phyloP scores from a whole-genome alignment of 306 rosid species.

The Aeschynomene evenia region DNA sequence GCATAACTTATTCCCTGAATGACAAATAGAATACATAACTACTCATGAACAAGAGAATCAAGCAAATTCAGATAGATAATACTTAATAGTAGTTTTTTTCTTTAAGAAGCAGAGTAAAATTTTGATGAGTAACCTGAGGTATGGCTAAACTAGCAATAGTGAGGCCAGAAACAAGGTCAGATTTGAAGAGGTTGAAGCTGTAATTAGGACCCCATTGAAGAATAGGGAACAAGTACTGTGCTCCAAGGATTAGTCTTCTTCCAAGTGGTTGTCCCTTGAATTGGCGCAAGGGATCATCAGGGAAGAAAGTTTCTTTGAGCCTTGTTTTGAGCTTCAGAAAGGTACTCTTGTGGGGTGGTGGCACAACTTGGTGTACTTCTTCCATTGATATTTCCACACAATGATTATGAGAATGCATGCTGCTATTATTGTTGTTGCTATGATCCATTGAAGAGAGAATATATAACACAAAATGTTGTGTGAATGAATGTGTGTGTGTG shows the following conservation, averaged over 20 bases:
- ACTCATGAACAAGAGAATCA: background rate
- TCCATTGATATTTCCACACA: slow-evolving; percentile 55
- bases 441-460: slow-evolving; percentile 29
- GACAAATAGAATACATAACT: background rate
- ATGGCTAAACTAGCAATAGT: slow-evolving; percentile 98
- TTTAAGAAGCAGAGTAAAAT: background rate
- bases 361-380: slow-evolving; percentile 68
- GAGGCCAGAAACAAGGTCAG: slow-evolving; percentile 89
- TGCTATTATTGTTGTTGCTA: background rate
- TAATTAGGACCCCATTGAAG: slow-evolving; percentile 89
- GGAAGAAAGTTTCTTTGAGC: slow-evolving; percentile 85
- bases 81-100: background rate
- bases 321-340: slow-evolving; percentile 47
- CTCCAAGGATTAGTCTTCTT: slow-evolving; percentile 55
- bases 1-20: slow-evolving; percentile 94
- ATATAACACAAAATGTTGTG: background rate
- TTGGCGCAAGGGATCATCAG: slow-evolving; percentile 92
- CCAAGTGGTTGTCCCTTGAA: slow-evolving; percentile 67
- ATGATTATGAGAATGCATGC: slow-evolving; percentile 43
- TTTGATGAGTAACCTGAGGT: slow-evolving; percentile 62
- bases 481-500: background rate
- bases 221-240: slow-evolving; percentile 83
- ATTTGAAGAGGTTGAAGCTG: slow-evolving; percentile 66
- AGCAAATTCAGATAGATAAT: background rate
- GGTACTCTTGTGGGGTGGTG: slow-evolving; percentile 66